A percentile compares a stretch with the other conserved stretches of the same genome.
These are phyloP conservation scores for Xylaria bambusicola DNA, from an alignment of 495 filamentous ascomycete genomes.

Conservation along the genomic window DNA sequence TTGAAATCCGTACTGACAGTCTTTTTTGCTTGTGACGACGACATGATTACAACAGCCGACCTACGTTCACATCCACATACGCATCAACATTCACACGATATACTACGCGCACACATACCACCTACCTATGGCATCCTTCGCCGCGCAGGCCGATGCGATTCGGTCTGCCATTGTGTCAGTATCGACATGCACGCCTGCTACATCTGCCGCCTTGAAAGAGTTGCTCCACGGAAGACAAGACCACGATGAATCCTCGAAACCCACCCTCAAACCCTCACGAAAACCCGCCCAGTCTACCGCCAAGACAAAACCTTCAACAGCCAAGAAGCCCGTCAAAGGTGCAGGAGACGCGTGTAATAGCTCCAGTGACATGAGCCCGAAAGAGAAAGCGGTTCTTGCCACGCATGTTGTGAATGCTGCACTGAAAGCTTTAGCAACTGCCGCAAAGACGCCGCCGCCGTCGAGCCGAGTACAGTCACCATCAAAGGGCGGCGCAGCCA, in stretches of 20 bases:
- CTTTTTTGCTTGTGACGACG: constrained; percentile 22
- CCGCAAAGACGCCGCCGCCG: constrained; percentile 55
- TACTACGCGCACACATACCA: constrained; percentile 16
- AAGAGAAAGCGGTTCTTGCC: constrained; percentile 70
- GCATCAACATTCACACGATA: background rate
- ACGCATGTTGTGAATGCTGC: constrained; percentile 80
- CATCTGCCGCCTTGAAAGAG: constrained; percentile 49
- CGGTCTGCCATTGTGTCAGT: constrained; percentile 51
- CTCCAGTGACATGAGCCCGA: constrained; percentile 48
- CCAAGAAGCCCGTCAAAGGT: constrained; percentile 25
- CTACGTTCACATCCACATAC: constrained; percentile 5
- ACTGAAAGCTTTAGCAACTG: constrained; percentile 72
- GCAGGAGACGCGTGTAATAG: constrained; percentile 30
- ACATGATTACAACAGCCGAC: constrained; percentile 27
- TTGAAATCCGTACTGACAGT: constrained; percentile 16
- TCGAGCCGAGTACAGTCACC: constrained; percentile 27
- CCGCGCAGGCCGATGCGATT: constrained; percentile 49
- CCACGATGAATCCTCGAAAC: constrained; percentile 31
- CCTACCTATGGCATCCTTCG: constrained; percentile 47
- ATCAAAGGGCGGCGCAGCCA: constrained; percentile 34
- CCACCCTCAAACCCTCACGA: constrained; percentile 37
- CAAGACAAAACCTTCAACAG: constrained; percentile 28
- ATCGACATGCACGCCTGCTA: constrained; percentile 55
- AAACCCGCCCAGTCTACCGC: constrained; percentile 28
- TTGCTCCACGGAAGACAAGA: constrained; percentile 45